Evolutionary conservation across 768 basidiomycete species (phyloP).

Genomic region (Naematelia aurantialba): DNA sequence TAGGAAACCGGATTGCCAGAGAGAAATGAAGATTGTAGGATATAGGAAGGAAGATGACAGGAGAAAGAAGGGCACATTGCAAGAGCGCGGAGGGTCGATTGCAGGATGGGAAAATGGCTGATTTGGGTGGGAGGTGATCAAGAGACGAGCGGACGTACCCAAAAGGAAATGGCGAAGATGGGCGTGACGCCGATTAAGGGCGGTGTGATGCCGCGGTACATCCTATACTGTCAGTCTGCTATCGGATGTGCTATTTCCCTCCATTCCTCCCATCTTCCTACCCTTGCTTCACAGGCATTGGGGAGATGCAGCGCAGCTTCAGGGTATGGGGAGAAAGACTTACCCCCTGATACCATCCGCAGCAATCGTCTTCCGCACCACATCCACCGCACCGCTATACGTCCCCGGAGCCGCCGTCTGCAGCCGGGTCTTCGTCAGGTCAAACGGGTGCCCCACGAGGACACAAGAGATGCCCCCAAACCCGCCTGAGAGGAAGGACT

Average conservation of each 20-base stretch:
- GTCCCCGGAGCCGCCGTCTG: slow-evolving; percentile 85
- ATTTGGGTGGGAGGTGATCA: too few species aligned
- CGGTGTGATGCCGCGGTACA: slow-evolving; percentile 67
- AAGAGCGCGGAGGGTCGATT: too few species aligned
- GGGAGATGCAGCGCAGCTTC: not conserved
- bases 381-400: slow-evolving; percentile 89
- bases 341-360: slow-evolving; percentile 86
- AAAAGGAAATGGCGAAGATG: slow-evolving; percentile 96
- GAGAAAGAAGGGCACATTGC: too few species aligned
- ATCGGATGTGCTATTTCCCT: too few species aligned
- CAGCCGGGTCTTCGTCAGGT: slow-evolving; percentile 70
- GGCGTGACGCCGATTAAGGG: slow-evolving; percentile 93
- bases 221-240: slow-evolving; percentile 30
- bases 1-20: not conserved
- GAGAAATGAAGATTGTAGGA: not conserved
- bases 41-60: too few species aligned
- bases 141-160: too few species aligned
- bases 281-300: too few species aligned
- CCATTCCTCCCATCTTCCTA: too few species aligned
- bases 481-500: slow-evolving; percentile 90
- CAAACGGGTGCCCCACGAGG: slow-evolving; percentile 85
- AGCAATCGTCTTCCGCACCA: slow-evolving; percentile 84
- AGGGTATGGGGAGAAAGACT: slow-evolving; percentile 24
- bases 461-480: slow-evolving; percentile 58
- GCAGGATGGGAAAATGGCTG: too few species aligned